Percentiles rank a stretch among this genome's conserved stretches.
phyloP scores from a whole-genome alignment of 768 basidiomycete genomes.

The Mycena metata region DNA sequence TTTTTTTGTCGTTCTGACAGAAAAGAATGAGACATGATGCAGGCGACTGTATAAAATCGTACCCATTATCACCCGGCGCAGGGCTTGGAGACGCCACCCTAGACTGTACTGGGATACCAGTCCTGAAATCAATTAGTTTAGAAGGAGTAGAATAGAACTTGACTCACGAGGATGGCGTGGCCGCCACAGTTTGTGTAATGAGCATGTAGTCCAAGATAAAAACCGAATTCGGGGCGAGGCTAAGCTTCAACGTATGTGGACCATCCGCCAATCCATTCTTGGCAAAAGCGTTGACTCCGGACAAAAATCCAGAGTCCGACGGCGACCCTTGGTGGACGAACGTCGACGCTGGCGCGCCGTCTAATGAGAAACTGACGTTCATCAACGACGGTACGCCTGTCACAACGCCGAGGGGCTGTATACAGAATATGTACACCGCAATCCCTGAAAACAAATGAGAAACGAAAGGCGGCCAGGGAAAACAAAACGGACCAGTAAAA shows the following conservation, averaged over 20 bases:
- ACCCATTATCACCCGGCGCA: not conserved
- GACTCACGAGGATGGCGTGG: slow-evolving; percentile 8
- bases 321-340: slow-evolving; percentile 49
- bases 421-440: slow-evolving; percentile 61
- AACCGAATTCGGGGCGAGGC: slow-evolving; percentile 58
- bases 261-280: slow-evolving; percentile 50
- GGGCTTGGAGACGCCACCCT: slow-evolving; percentile 10
- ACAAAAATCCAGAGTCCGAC: slow-evolving; percentile 45
- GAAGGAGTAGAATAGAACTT: not conserved
- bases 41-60: not conserved
- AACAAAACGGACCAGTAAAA: slow-evolving; percentile 55
- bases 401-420: slow-evolving; percentile 49
- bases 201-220: slow-evolving; percentile 65
- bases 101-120: not conserved
- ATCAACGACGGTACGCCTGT: slow-evolving; percentile 51
- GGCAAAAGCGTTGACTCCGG: slow-evolving; percentile 55
- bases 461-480: not conserved
- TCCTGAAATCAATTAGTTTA: not conserved
- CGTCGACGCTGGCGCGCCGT: slow-evolving; percentile 46
- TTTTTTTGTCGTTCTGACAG: slow-evolving; percentile 3
- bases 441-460: slow-evolving; percentile 53
- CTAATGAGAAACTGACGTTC: slow-evolving; percentile 61
- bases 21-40: too few species aligned
- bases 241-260: slow-evolving; percentile 58
- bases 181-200: slow-evolving; percentile 46